Evolutionary conservation across 305 asterid species (phyloP), one percentile per base, ranked within the genome.

Genomic region (Fraxinus nigra): DNA sequence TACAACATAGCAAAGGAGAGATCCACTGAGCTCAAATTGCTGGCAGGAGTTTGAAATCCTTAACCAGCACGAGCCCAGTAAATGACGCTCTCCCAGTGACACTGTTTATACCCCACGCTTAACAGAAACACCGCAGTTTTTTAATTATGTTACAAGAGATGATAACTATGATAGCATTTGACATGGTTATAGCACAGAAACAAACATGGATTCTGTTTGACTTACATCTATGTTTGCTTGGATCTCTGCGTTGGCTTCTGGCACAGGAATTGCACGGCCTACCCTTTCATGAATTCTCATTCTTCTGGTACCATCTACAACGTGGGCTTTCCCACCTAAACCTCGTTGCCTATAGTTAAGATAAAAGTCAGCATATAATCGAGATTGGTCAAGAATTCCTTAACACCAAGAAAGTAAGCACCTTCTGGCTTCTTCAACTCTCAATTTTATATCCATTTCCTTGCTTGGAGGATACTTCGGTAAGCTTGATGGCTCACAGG

Each of bases 211-310:
- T 70, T 33, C 7, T 48, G 78, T 48, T 43, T 24, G 81, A 65
- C 97, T 81, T 92, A 93, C 98, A 76, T 95, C 92, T 85, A 95
- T 80, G 87, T 93, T 94, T 73, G 90, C 79, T 87, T 93, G 99
- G 82, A 93, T 95, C 90, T 97, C 99, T 78, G 98, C 98, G 86
- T 97, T 97, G 72, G 99, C 99, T 91, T 93, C 98, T 51, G 99
- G 98, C 83, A 93, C 98, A 37, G 99, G 97, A 79, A 94, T 83
- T 79, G 98, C 97, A 74, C 94, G 94, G 86, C 90, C 87, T 83
- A 70, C 86, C 82, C 90, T 90, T 81, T 93, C 95, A 46, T 97
- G 95, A 65, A 69, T 82, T 87, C 97, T 90, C 59, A 24, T 81
- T 85, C 94, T 91, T 87, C 90, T 91, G 88, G 85, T 88, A 28